These are phyloP conservation scores for Cucumis cinereus DNA, from an alignment of 306 rosid species.

Conservation along the genomic window DNA sequence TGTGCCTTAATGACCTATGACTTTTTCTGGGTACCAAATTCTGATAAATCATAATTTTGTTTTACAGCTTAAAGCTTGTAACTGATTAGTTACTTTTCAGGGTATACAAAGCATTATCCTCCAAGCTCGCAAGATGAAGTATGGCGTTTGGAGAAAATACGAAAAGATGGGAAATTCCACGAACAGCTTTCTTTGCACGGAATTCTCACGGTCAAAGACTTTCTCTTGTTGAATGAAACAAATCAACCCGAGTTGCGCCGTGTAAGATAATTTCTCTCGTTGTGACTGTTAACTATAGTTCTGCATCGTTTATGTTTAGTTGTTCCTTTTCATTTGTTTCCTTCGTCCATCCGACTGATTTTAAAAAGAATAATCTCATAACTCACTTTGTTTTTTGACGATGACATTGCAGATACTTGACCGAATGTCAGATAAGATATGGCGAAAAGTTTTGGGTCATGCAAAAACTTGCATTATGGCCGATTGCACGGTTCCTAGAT, in stretches of 20 bases:
- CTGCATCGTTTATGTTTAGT: background rate
- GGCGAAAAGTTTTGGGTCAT: slow-evolving; percentile 35
- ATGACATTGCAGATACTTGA: slow-evolving; percentile 34
- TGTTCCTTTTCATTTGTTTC: background rate
- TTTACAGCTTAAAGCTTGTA: background rate
- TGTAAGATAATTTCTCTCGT: slow-evolving; percentile 1
- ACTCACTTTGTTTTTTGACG: background rate
- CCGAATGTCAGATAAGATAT: slow-evolving; percentile 17
- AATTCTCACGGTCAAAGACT: background rate
- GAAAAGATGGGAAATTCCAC: slow-evolving; percentile 7
- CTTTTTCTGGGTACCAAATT: background rate
- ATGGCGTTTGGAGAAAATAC: slow-evolving; percentile 14
- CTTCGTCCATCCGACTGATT: background rate
- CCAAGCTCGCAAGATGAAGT: slow-evolving; percentile 5
- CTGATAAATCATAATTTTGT: background rate
- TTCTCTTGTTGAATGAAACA: background rate
- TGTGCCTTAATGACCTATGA: background rate
- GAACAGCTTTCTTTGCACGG: background rate
- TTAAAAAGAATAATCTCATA: background rate
- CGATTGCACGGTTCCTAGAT: slow-evolving; percentile 13
- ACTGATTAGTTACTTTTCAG: slow-evolving; percentile 4
- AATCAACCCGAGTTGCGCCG: slow-evolving; percentile 2
- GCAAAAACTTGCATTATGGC: slow-evolving; percentile 30
- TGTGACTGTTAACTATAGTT: background rate
- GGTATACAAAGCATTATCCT: slow-evolving; percentile 9